Conservation (phyloP, 495 filamentous ascomycete species). For the Aspergillus diversus region DNA sequence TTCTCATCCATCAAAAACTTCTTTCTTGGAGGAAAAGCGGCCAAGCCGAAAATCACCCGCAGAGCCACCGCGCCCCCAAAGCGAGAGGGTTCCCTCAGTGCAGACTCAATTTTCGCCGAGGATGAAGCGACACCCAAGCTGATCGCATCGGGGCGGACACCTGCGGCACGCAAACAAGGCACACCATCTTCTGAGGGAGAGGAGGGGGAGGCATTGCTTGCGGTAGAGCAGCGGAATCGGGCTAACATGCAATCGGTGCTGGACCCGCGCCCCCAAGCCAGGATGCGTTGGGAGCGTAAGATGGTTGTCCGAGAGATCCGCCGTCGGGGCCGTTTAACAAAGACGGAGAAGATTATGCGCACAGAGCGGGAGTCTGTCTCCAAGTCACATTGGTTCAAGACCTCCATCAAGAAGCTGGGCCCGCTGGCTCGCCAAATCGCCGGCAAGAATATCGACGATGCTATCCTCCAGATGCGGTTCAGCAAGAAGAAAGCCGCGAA, state of each 20-base stretch:
- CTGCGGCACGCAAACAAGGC: constrained; percentile 22
- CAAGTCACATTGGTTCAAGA: constrained; percentile 71
- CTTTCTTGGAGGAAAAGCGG: constrained; percentile 39
- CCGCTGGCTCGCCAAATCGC: constrained; percentile 82
- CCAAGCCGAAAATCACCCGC: constrained; percentile 36
- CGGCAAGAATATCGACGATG: constrained; percentile 90
- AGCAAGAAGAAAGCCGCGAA: constrained; percentile 89
- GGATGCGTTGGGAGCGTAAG: constrained; percentile 77
- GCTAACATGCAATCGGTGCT: constrained; percentile 57
- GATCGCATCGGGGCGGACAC: constrained; percentile 36
- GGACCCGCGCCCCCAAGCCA: constrained; percentile 68
- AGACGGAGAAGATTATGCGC: constrained; percentile 62
- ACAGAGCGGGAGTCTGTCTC: constrained; percentile 71
- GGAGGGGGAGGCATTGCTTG: constrained; percentile 18
- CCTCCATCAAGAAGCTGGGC: constrained; percentile 85
- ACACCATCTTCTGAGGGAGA: constrained; percentile 22
- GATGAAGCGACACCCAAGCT: constrained; percentile 34
- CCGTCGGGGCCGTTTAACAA: constrained; percentile 66
- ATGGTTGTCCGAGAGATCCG: constrained; percentile 75
- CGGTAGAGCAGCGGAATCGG: constrained; percentile 45
- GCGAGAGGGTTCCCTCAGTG: constrained; percentile 40
- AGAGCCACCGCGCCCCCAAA: constrained; percentile 35
- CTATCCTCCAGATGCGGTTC: constrained; percentile 93
- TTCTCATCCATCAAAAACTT: constrained; percentile 45
- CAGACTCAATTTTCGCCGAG: constrained; percentile 49